Evolutionary conservation across 1,284 basidiomycete species (phyloP), one percentile per base, ranked within the genome.

Genomic region (Cryptococcus neoformans): DNA sequence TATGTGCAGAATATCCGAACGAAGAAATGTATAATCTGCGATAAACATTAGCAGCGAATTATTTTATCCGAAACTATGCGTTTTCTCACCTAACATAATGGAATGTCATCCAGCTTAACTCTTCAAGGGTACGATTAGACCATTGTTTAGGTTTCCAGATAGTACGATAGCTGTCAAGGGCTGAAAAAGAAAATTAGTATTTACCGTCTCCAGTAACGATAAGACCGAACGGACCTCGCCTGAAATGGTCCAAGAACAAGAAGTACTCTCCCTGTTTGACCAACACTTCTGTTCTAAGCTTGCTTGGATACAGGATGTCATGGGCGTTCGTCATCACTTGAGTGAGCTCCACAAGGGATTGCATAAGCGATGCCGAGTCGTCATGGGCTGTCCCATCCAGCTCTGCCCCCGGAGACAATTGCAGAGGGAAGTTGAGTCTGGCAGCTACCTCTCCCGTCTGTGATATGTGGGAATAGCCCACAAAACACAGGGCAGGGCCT

Each of bases 321-420:
- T 79, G 77, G 1, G 76, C 76, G 55, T 74, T 76, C 6, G 78
- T 78, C 78, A 79, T 79, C 57, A 76, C 78, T 56, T 79, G 75
- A 34, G 75, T 78, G 17, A 79, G 62, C 55, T 79, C 78, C 50
- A 74, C 68, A 14, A 69, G 56, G 8, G 68, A 66, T 53, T 75
- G 73, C 65, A 75, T 72, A 47, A 74, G 52, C 16, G 68, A 66
- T 10, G 73, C 72, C 39, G 65, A 69, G 57, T 71, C 68, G 14
- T 60, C 53, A 21, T 64, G 58, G 6, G 47, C 41, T 4, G 39
- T 50, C 10, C 55, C 59, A 12, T 62, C 58, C 17, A 54, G 48
- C 6, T 49, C 56, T 10, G 58, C 44, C 28, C 60, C 59, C 1
- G 65, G 64, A 12, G 67, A 69, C 38, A 73, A 62, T 63, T 74